Conservation (phyloP, 2,329 filamentous ascomycete genomes). For the Diaporthe helianthi region DNA sequence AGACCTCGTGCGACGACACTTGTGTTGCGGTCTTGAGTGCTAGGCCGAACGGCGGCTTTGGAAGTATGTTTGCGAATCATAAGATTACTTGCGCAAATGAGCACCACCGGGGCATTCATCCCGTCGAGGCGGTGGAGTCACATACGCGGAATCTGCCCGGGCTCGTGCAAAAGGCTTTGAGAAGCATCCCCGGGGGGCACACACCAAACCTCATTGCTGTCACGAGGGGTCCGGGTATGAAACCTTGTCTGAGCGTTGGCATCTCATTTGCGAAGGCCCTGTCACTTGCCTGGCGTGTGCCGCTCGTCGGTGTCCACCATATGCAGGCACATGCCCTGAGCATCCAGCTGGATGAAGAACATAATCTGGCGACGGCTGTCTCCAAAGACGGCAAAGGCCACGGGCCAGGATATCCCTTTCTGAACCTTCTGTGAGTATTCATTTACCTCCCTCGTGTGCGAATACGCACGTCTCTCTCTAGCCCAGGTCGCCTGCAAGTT, state of each 20-base stretch:
- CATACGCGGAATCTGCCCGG: constrained; percentile 75
- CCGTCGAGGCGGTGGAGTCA: constrained; percentile 74
- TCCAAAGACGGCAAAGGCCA: neutral
- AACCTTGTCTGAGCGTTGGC: constrained; percentile 77
- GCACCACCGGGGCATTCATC: constrained; percentile 79
- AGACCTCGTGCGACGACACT: constrained; percentile 92
- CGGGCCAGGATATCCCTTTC: constrained; percentile 73
- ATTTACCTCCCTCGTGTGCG: neutral
- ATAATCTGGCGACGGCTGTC: no score
- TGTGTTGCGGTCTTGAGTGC: constrained; percentile 81
- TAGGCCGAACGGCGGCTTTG: constrained; percentile 45
- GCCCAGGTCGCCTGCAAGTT: neutral
- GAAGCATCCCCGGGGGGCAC: constrained; percentile 25
- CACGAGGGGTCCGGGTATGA: constrained; percentile 91
- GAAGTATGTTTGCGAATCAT: constrained; percentile 71
- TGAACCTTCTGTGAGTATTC: constrained; percentile 70
- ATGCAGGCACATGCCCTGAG: constrained; percentile 98
- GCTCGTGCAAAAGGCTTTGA: constrained; percentile 71
- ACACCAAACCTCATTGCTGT: constrained; percentile 85
- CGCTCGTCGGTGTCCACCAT: constrained; percentile 87
- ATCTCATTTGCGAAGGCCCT: constrained; percentile 88
- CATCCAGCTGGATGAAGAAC: constrained; percentile 76
- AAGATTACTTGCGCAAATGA: constrained; percentile 84
- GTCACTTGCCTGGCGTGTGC: constrained; percentile 81
- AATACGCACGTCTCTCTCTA: neutral